These are phyloP conservation scores for Corinectria fuckeliana DNA, from an alignment of 2,329 filamentous ascomycete genomes.

Conservation along the genomic window DNA sequence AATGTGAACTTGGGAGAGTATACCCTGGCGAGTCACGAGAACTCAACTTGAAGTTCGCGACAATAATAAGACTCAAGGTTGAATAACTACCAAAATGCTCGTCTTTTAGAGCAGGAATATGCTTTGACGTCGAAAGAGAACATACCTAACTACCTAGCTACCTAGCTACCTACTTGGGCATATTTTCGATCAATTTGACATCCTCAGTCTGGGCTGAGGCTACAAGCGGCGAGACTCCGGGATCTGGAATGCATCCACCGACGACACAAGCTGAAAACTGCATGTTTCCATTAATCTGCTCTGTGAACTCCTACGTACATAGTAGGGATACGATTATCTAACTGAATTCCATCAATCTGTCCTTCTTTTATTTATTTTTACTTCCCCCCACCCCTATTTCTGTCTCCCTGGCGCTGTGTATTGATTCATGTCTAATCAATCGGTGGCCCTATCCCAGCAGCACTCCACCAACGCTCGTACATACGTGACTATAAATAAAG, in stretches of 20 bases:
- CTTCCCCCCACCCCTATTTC: neutral
- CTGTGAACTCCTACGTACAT: too few species aligned
- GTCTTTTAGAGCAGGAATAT: too few species aligned
- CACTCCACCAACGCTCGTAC: neutral
- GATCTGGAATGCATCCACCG: neutral
- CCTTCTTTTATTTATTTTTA: neutral
- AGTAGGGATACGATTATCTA: neutral
- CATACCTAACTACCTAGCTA: too few species aligned
- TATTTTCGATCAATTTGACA: too few species aligned
- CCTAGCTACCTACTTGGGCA: too few species aligned
- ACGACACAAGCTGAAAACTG: neutral
- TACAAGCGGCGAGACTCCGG: neutral
- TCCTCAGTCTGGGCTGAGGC: neutral
- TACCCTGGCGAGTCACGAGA: too few species aligned
- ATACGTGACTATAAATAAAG: neutral
- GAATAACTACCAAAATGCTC: too few species aligned
- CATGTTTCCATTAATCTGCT: too few species aligned
- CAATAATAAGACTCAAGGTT: too few species aligned
- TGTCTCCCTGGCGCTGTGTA: neutral
- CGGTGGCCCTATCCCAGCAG: neutral
- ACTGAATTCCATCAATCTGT: neutral
- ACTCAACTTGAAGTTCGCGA: too few species aligned
- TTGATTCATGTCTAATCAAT: neutral
- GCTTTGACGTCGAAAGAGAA: too few species aligned
- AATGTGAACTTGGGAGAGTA: neutral